phyloP scores from a whole-genome alignment of 202 grass and related monocot genomes.

The Carex arenaria region DNA sequence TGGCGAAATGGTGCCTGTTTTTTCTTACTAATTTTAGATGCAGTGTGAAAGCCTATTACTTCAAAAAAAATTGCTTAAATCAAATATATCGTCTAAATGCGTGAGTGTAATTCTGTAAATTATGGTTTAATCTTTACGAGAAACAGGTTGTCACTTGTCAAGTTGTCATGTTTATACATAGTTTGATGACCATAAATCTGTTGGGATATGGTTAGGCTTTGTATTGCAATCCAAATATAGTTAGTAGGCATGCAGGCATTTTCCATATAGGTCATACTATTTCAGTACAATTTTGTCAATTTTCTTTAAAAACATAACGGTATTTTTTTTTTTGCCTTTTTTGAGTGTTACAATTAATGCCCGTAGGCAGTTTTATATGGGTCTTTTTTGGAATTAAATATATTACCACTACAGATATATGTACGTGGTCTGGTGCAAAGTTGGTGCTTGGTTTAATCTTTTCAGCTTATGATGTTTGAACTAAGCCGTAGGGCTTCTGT shows the following conservation, averaged over 20 bases:
- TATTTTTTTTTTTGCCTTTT: not conserved
- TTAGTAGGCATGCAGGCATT: constrained; percentile 14
- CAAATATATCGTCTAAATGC: no score
- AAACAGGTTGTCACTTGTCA: not conserved
- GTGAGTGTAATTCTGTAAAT: not conserved
- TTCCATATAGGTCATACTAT: not conserved
- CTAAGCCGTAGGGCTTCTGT: not conserved
- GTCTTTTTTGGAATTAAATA: not conserved
- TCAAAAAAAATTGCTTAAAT: no score
- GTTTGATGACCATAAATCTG: not conserved
- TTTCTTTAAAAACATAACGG: not conserved
- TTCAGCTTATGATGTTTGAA: not conserved
- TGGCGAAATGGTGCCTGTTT: no score
- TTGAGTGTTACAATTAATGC: no score
- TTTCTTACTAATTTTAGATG: no score
- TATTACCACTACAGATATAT: not conserved
- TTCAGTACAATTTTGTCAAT: not conserved
- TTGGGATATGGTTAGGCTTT: constrained; percentile 4
- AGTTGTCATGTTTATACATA: not conserved
- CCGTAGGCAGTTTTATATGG: not conserved
- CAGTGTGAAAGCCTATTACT: no score
- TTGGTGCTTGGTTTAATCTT: constrained; percentile 6
- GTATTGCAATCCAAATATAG: constrained; percentile 5
- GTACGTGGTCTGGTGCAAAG: not conserved
- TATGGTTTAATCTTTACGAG: not conserved